Conservation (phyloP, 495 filamentous ascomycete genomes). For the Trichodelitschia bisporula region DNA sequence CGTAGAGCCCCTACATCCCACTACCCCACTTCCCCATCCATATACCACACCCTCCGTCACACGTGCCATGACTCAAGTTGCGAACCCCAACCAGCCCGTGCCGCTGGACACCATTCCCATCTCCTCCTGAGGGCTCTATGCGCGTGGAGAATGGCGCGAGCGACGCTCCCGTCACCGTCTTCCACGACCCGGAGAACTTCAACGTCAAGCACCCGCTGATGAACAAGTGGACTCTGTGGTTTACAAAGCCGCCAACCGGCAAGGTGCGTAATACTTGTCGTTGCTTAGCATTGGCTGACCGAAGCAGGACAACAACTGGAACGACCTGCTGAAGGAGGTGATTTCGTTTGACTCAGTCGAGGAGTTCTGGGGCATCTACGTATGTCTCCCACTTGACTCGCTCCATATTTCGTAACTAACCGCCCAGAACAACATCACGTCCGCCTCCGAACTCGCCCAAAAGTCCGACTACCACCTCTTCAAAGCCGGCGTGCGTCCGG, state of each 20-base stretch:
- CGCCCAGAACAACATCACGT: slow-evolving; percentile 85
- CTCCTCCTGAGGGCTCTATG: slow-evolving; percentile 40
- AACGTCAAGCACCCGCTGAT: slow-evolving; percentile 95
- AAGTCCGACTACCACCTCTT: slow-evolving; percentile 99
- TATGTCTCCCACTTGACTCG: slow-evolving; percentile 22
- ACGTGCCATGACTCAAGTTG: too few species aligned
- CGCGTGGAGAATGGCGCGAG: too few species aligned
- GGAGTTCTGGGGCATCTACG: slow-evolving; percentile 99
- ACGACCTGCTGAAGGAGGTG: slow-evolving; percentile 89
- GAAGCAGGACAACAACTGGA: slow-evolving; percentile 83
- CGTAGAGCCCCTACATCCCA: too few species aligned
- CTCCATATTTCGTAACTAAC: slow-evolving; percentile 6
- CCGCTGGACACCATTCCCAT: slow-evolving; percentile 44
- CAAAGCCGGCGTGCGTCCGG: slow-evolving; percentile 86
- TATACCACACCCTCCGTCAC: too few species aligned
- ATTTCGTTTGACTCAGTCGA: slow-evolving; percentile 96
- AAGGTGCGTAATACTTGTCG: too few species aligned
- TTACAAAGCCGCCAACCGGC: slow-evolving; percentile 92
- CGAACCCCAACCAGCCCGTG: slow-evolving; percentile 17
- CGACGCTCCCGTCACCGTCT: slow-evolving; percentile 59
- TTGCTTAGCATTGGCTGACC: background rate
- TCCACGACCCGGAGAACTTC: slow-evolving; percentile 94
- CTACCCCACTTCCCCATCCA: too few species aligned
- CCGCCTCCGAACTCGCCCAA: slow-evolving; percentile 78
- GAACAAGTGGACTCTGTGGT: slow-evolving; percentile 96